These are phyloP conservation scores for Gossypium gossypioides DNA, from an alignment of 441 rosid species.

Conservation along the genomic window DNA sequence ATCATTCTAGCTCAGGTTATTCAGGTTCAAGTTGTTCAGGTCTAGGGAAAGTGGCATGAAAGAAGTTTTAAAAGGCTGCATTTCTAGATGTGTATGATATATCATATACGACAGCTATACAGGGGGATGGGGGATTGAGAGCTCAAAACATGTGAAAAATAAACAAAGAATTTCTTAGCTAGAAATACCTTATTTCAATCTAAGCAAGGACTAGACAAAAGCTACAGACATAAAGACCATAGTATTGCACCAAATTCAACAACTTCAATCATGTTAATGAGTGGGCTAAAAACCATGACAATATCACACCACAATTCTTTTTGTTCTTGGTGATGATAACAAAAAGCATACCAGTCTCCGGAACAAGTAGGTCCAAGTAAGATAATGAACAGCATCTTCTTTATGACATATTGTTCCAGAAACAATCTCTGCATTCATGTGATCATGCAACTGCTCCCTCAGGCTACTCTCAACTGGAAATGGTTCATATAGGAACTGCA, in stretches of 20 bases:
- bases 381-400: conserved; percentile 93
- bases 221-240: not conserved
- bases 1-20: not conserved
- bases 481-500: conserved; percentile 93
- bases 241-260: not conserved
- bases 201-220: not conserved
- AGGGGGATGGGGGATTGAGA: not conserved
- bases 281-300: not conserved
- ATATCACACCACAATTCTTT: not conserved
- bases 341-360: conserved; percentile 75
- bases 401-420: conserved; percentile 83
- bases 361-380: conserved; percentile 94
- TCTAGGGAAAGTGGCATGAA: not conserved
- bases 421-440: conserved; percentile 90
- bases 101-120: not conserved
- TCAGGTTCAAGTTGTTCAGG: not conserved
- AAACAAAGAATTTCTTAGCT: not conserved
- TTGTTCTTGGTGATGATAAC: conserved; percentile 8
- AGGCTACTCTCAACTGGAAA: conserved; percentile 99
- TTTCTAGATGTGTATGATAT: not conserved
- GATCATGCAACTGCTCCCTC: conserved; percentile 78
- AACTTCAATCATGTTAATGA: conserved; percentile 1
- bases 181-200: not conserved
- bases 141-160: not conserved
- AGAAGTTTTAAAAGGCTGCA: not conserved